Evolutionary conservation across 495 filamentous ascomycete species (phyloP).

Genomic region (Mytilinidion resinicola): DNA sequence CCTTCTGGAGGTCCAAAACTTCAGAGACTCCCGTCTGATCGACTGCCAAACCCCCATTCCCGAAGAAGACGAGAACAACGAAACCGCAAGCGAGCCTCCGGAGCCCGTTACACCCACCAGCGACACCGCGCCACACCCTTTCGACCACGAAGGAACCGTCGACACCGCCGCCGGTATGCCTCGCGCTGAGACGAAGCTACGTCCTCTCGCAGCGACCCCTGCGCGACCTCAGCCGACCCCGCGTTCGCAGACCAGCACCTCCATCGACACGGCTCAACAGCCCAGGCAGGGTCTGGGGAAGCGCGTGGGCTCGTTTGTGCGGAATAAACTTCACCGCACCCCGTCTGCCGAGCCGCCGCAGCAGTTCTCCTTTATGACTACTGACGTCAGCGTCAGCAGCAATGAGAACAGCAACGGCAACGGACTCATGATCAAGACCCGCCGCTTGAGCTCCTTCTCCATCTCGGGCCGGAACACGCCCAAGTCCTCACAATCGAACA

Average conservation of each 20-base stretch:
- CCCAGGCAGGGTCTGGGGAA: constrained; percentile 8
- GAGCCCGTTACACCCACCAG: constrained; percentile 28
- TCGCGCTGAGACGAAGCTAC: background rate
- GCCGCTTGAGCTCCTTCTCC: constrained; percentile 24
- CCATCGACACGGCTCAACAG: background rate
- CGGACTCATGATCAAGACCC: constrained; percentile 7
- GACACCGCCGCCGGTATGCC: constrained; percentile 2
- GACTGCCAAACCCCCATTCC: constrained; percentile 20
- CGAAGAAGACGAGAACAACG: constrained; percentile 29
- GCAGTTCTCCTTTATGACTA: background rate
- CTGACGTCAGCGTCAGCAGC: constrained; percentile 8
- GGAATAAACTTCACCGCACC: constrained; percentile 19
- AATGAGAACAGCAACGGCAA: constrained; percentile 18
- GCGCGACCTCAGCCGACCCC: background rate
- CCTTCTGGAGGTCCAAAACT: background rate
- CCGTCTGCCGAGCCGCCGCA: constrained; percentile 10
- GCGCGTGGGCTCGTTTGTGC: constrained; percentile 21
- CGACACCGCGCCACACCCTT: constrained; percentile 19
- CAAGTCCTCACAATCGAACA: constrained; percentile 22
- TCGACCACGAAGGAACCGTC: constrained; percentile 13
- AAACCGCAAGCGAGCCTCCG: constrained; percentile 25
- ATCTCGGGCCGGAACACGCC: constrained; percentile 20
- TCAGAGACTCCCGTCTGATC: constrained; percentile 20
- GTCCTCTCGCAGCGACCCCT: background rate
- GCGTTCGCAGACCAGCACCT: constrained; percentile 8